Evolutionary conservation across 768 basidiomycete genomes (phyloP).

Genomic region (Rhodotorula taiwanensis): DNA sequence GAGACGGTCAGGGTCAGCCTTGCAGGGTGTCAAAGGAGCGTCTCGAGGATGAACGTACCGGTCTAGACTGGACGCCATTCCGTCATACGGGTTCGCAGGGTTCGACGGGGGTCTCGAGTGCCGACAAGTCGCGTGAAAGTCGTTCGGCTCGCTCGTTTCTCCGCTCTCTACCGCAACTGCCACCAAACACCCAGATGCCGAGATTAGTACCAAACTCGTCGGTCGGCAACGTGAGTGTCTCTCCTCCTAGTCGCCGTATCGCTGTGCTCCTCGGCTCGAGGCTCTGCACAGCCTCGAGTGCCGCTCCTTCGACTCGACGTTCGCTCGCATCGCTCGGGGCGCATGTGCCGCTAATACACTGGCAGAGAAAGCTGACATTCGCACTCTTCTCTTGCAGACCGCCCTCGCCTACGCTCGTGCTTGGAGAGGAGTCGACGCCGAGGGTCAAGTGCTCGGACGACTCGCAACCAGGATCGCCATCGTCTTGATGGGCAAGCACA

Average conservation of each 20-base stretch:
- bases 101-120: too few relatives aligned
- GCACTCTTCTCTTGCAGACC: conserved; percentile 54
- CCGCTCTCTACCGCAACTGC: neutral
- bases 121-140: too few relatives aligned
- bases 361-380: neutral
- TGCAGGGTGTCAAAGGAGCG: accelerated
- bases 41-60: neutral
- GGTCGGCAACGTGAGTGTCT: too few relatives aligned
- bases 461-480: conserved; percentile 88
- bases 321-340: too few relatives aligned
- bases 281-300: too few relatives aligned
- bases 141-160: too few relatives aligned
- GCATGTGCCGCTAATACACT: too few relatives aligned
- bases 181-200: too few relatives aligned
- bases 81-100: neutral
- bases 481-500: conserved; percentile 98
- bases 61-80: conserved; percentile 27
- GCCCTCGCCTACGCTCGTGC: conserved; percentile 87
- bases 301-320: too few relatives aligned
- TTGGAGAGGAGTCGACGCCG: conserved; percentile 92
- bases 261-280: too few relatives aligned
- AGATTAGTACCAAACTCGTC: neutral
- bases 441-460: conserved; percentile 86
- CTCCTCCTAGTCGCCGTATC: too few relatives aligned
- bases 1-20: neutral